Percentiles rank a stretch among this genome's conserved stretches.
These are phyloP conservation scores for Stachybotrys elegans DNA, from an alignment of 2,329 filamentous ascomycete species.

Conservation along the genomic window DNA sequence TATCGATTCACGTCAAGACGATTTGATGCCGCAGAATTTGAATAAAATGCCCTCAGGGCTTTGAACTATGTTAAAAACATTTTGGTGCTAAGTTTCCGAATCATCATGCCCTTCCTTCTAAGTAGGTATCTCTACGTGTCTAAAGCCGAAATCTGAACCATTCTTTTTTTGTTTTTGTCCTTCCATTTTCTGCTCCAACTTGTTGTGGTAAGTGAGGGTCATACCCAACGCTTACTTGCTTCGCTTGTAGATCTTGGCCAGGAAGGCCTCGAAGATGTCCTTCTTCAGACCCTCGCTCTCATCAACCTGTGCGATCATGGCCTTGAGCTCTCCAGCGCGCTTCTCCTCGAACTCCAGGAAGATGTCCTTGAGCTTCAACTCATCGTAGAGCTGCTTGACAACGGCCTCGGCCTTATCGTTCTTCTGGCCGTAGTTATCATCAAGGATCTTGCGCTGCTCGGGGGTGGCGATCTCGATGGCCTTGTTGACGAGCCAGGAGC, in stretches of 20 bases:
- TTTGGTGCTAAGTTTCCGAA: too few relatives aligned
- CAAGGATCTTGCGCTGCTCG: conserved; percentile 82
- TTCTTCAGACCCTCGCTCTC: conserved; percentile 87
- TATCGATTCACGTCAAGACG: too few relatives aligned
- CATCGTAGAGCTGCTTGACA: conserved; percentile 84
- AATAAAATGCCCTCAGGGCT: too few relatives aligned
- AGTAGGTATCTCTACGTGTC: too few relatives aligned
- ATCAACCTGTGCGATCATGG: conserved; percentile 73
- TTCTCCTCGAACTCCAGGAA: conserved; percentile 91
- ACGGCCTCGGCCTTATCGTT: conserved; percentile 74
- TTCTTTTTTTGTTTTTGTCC: too few relatives aligned
- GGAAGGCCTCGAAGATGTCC: conserved; percentile 81
- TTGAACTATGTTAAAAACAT: too few relatives aligned
- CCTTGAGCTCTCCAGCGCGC: conserved; percentile 69
- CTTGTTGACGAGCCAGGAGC: conserved; percentile 96
- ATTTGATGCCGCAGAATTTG: too few relatives aligned
- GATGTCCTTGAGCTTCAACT: conserved; percentile 75
- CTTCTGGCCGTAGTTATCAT: conserved; percentile 93
- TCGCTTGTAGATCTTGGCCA: conserved; percentile 97
- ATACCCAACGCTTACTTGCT: conserved; percentile 65
- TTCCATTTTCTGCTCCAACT: too few relatives aligned
- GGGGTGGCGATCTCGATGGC: conserved; percentile 74
- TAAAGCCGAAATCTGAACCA: too few relatives aligned
- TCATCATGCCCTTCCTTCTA: too few relatives aligned
- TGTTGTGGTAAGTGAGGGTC: too few relatives aligned